These are phyloP conservation scores for Macrolepiota fuliginosa DNA, from an alignment of 768 basidiomycete species.

Conservation along the genomic window DNA sequence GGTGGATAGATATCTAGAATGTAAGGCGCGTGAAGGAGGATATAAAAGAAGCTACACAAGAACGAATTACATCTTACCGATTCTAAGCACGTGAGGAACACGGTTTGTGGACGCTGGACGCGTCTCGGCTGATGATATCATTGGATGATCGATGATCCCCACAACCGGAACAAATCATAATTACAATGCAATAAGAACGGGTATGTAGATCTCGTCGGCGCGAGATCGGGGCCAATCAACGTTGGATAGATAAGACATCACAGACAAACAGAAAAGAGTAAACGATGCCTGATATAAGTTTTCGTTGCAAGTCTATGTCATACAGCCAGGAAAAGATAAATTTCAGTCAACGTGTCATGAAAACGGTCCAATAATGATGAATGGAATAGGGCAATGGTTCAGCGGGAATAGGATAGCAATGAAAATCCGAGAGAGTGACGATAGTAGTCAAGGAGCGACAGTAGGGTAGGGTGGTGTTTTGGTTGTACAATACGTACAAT, in stretches of 20 bases:
- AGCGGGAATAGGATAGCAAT: not conserved
- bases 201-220: not conserved
- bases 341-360: not conserved
- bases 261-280: not conserved
- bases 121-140: not conserved
- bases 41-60: not conserved
- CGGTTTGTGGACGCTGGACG: not conserved
- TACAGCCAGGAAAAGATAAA: constrained; percentile 11
- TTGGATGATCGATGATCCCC: not conserved
- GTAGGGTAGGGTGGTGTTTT: not conserved
- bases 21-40: not conserved
- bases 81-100: not conserved
- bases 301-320: constrained; percentile 11
- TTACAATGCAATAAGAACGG: not conserved
- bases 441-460: not conserved
- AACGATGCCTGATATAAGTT: not conserved
- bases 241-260: not conserved
- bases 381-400: not conserved
- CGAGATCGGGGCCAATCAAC: not conserved
- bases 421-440: not conserved
- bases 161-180: not conserved
- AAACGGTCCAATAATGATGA: not conserved
- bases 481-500: constrained; percentile 13
- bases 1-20: not conserved
- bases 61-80: not conserved